Evolutionary conservation across 73 alveolate genomes (phyloP).

Genomic region (Paraurostyla sp.): DNA sequence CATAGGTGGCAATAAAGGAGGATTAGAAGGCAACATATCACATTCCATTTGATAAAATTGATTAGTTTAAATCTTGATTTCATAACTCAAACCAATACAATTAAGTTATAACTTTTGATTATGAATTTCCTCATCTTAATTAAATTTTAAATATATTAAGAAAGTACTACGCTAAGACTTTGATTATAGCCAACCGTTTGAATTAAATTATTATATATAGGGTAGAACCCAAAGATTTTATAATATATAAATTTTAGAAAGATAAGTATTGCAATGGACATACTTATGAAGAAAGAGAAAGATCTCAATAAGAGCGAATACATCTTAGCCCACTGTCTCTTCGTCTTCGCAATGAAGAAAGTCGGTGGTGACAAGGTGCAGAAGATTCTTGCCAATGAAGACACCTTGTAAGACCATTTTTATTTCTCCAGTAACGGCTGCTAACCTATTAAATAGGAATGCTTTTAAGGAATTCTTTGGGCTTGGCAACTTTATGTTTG

Average conservation of each 20-base stretch:
- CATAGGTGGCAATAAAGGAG: neutral
- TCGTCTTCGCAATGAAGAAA: conserved; percentile 65
- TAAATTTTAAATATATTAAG: no score
- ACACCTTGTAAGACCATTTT: conserved; percentile 65
- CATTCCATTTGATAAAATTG: neutral
- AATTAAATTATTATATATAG: conserved; percentile 42
- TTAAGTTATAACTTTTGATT: no score
- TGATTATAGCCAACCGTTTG: conserved; percentile 36
- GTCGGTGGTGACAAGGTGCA: conserved; percentile 67
- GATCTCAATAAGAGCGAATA: conserved; percentile 60
- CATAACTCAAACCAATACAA: neutral
- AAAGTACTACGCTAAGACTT: no score
- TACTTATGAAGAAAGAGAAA: conserved; percentile 8
- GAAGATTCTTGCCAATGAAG: conserved; percentile 77
- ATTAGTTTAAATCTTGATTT: neutral
- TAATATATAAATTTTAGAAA: conserved; percentile 16
- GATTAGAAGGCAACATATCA: no score
- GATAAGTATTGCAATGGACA: conserved; percentile 18
- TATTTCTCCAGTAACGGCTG: neutral
- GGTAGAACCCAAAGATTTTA: neutral
- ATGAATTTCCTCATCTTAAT: no score
- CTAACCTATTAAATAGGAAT: conserved; percentile 56
- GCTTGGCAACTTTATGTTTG: conserved; percentile 64
- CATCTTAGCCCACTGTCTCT: conserved; percentile 32
- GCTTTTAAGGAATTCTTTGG: conserved; percentile 73